Conservation (phyloP, 345 rosid genomes). For the Dimocarpus longan region DNA sequence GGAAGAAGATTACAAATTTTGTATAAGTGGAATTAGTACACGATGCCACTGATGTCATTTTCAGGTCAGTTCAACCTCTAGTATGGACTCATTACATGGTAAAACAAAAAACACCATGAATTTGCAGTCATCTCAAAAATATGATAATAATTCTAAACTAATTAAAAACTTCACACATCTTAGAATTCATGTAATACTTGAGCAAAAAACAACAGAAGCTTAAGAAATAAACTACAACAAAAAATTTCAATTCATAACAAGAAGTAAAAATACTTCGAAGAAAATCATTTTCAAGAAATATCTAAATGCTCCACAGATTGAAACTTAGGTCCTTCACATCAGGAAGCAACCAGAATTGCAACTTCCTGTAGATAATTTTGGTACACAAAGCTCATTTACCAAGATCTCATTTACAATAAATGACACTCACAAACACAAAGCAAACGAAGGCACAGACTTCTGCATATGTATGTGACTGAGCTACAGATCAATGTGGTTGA, state of each 20-base stretch:
- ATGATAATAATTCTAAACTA: too few species aligned
- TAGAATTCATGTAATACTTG: too few species aligned
- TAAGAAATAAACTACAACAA: too few species aligned
- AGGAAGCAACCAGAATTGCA: neutral
- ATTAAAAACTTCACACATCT: neutral
- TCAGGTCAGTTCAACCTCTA: neutral
- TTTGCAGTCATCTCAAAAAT: neutral
- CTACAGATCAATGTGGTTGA: neutral
- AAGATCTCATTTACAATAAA: neutral
- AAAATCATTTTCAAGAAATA: neutral
- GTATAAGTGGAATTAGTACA: neutral
- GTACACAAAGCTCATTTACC: neutral
- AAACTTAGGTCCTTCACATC: neutral
- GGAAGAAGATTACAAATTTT: slow-evolving; percentile 14
- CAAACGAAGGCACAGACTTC: neutral
- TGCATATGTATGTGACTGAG: neutral
- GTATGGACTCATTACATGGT: neutral
- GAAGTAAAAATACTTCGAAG: neutral
- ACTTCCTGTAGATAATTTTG: neutral
- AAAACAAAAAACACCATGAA: neutral
- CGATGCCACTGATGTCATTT: neutral
- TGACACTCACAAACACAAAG: neutral
- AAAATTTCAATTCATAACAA: neutral
- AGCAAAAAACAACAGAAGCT: neutral
- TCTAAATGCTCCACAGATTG: neutral